These are phyloP conservation scores for Tetrahymena thermophila DNA, from an alignment of 73 alveolate genomes.

Conservation along the genomic window DNA sequence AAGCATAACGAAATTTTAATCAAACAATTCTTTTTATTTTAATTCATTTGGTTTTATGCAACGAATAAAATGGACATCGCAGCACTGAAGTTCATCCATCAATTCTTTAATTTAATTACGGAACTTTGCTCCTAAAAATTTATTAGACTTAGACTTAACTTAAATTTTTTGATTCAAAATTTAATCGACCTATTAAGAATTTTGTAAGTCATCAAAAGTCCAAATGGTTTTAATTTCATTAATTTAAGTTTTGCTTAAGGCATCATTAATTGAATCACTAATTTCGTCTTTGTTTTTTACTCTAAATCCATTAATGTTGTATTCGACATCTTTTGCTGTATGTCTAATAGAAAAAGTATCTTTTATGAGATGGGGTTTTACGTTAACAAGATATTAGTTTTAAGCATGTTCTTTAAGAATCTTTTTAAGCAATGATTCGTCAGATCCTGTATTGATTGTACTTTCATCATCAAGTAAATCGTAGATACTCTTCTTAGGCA, in stretches of 20 bases:
- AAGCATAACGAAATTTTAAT: constrained; percentile 69
- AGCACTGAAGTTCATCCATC: constrained; percentile 71
- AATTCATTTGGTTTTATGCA: constrained; percentile 91
- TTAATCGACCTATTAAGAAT: neutral
- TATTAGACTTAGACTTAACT: constrained; percentile 1
- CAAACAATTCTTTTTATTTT: constrained; percentile 52
- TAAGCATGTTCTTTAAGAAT: constrained; percentile 16
- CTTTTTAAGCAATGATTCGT: constrained; percentile 20
- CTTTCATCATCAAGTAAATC: constrained; percentile 57
- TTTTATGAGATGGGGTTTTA: neutral
- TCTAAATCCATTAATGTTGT: constrained; percentile 67
- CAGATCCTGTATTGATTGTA: constrained; percentile 24
- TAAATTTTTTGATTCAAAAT: neutral
- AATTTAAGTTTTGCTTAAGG: neutral
- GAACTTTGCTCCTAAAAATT: constrained; percentile 76
- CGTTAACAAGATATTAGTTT: constrained; percentile 1
- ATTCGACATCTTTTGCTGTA: constrained; percentile 87
- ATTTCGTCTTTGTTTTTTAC: constrained; percentile 87
- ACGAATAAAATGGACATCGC: constrained; percentile 90
- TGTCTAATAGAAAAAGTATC: constrained; percentile 55
- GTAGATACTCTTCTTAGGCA: constrained; percentile 49
- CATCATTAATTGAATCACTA: constrained; percentile 24
- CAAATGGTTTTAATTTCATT: neutral
- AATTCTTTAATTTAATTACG: constrained; percentile 83
- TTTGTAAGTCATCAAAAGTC: neutral